These are phyloP conservation scores for Auricularia sp. DNA, from an alignment of 768 basidiomycete species.

Conservation along the genomic window DNA sequence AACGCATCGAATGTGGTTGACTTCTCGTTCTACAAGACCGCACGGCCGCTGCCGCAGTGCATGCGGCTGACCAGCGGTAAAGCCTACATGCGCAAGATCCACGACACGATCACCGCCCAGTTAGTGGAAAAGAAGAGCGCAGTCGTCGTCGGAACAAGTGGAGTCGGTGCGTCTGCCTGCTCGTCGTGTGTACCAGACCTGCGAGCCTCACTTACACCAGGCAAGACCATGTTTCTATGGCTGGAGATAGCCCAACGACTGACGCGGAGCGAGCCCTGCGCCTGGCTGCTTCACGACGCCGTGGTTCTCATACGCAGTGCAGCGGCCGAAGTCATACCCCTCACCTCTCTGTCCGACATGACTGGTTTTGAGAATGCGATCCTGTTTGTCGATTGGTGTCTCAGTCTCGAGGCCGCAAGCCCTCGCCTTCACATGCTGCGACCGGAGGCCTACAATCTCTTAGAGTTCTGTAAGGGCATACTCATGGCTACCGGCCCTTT, in stretches of 20 bases:
- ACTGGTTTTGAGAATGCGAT: not conserved
- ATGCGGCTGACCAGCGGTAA: not conserved
- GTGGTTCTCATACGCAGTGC: not conserved
- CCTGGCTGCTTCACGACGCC: not conserved
- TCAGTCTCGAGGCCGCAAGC: not conserved
- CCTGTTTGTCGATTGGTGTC: not conserved
- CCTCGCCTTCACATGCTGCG: not conserved
- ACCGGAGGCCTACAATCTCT: not conserved
- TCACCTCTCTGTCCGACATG: not conserved
- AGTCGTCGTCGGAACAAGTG: not conserved
- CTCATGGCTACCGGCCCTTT: not conserved
- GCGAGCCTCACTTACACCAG: not conserved
- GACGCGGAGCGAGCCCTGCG: slow-evolving; percentile 1
- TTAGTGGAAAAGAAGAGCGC: not conserved
- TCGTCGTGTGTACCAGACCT: not conserved
- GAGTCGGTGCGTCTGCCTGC: not conserved
- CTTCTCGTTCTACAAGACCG: not conserved
- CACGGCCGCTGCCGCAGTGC: not conserved
- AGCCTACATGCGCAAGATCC: not conserved
- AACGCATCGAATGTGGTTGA: not conserved
- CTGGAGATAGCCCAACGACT: not conserved
- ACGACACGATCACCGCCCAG: not conserved
- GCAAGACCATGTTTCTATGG: slow-evolving; percentile 1
- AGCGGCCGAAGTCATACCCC: not conserved
- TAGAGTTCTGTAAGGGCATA: not conserved